Evolutionary conservation across 352 stramenopile genomes (phyloP), one percentile per base, ranked within the genome.

Genomic region (Hyaloperonospora arabidopsidis): DNA sequence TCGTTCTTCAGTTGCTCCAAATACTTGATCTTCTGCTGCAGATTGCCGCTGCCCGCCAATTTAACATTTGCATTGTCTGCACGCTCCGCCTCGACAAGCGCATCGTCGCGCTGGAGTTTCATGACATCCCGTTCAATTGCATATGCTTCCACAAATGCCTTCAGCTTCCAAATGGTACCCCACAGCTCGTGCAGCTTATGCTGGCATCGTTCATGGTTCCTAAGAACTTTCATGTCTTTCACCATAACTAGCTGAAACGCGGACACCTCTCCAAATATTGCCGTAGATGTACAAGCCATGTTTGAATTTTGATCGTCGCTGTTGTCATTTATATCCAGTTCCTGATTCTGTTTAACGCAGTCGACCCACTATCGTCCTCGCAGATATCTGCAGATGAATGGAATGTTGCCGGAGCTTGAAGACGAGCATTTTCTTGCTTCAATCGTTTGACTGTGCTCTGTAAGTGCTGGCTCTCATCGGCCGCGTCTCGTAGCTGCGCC

Each of bases 1-100:
- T 90, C 80, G 25, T 74, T 69, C 54, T 90, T 90, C 15, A 90
- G 45, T 21, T 75, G 55, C 59, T 87, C 63, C 18, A 87, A 34
- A 53, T 90, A 90, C 64, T 79, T 77, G 62, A 88, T 90, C 49
- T 79, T 78, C 56, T 83, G 72, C 51, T 86, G 74, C 4, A 70
- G 68, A 55, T 90, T 88, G 58, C 62, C 70, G 43, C 79, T 85
- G 12, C 80, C 66, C 0, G 70, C 76, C 0, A 90, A 59, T 47
- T 70, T 74, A 1, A 71, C 61, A 49, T 85, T 90, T 35, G 84
- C 57, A 13, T 67, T 55, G 68, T 79, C 79, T 36, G 77, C 80
- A 22, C 61, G 65, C 34, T 87, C 66, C 1, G 74, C 75, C 0
- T 77, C 84, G 13, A 53, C 57, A 14, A 81, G 61, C 0, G 77